Conservation (phyloP, 345 rosid species). For the Barbarea vulgaris region DNA sequence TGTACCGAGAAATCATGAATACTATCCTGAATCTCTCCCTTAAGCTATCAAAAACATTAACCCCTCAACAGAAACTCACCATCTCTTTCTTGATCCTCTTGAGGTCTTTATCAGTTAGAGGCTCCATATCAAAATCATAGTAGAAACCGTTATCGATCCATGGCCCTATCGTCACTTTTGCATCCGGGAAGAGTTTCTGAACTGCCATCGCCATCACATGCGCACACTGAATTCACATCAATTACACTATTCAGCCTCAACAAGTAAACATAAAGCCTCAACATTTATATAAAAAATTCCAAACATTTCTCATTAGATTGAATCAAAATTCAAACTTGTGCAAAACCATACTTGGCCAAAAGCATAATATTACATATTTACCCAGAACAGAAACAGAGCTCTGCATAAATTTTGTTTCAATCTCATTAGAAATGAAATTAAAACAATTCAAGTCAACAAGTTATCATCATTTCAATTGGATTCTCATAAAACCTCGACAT, state of each 20-base stretch:
- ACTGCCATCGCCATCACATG: slow-evolving; percentile 99
- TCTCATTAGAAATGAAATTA: background rate
- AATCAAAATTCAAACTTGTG: slow-evolving; percentile 15
- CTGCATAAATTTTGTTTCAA: background rate
- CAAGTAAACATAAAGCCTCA: background rate
- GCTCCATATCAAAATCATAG: slow-evolving; percentile 92
- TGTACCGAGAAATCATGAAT: slow-evolving; percentile 51
- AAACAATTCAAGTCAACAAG: background rate
- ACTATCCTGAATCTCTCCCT: slow-evolving; percentile 29
- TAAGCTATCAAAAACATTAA: background rate
- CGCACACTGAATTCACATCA: slow-evolving; percentile 67
- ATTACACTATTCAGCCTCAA: slow-evolving; percentile 16
- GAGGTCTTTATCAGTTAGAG: slow-evolving; percentile 84
- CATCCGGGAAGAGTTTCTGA: slow-evolving; percentile 85
- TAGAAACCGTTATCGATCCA: slow-evolving; percentile 97
- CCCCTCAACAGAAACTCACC: slow-evolving; percentile 55
- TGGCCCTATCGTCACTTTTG: slow-evolving; percentile 95
- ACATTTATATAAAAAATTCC: background rate
- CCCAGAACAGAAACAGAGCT: background rate
- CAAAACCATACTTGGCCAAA: background rate
- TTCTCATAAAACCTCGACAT: background rate
- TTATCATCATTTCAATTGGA: background rate
- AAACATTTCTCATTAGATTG: background rate
- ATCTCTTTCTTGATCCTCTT: slow-evolving; percentile 94
- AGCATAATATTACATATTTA: background rate